Percentiles rank a stretch among this genome's conserved stretches.
These are phyloP conservation scores for Madurella fahalii DNA, from an alignment of 2,329 filamentous ascomycete genomes.

Conservation along the genomic window DNA sequence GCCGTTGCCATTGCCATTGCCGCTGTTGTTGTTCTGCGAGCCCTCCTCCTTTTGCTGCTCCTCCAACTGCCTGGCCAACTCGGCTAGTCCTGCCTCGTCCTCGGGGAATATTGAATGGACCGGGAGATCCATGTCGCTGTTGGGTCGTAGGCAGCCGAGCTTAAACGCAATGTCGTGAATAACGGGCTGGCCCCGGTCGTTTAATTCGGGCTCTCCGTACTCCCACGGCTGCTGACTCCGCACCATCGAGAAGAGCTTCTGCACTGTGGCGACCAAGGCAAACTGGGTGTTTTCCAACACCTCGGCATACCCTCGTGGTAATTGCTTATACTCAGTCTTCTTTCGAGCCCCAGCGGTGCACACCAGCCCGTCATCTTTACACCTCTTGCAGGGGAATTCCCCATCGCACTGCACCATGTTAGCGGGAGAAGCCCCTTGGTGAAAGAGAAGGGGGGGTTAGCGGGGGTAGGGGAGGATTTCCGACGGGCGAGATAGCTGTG, in stretches of 20 bases:
- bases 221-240: constrained; percentile 56
- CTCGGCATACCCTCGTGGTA: constrained; percentile 62
- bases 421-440: not conserved
- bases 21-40: constrained; percentile 19
- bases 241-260: constrained; percentile 63
- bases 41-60: constrained; percentile 42
- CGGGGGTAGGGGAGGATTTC: too few species aligned
- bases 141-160: constrained; percentile 60
- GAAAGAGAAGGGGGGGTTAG: not conserved
- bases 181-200: constrained; percentile 58
- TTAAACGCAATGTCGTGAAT: constrained; percentile 63
- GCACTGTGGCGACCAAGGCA: constrained; percentile 59
- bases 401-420: constrained; percentile 52
- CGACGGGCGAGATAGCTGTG: not conserved
- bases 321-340: constrained; percentile 66
- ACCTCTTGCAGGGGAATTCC: constrained; percentile 63
- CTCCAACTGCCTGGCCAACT: constrained; percentile 53
- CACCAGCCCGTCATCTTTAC: constrained; percentile 61
- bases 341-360: constrained; percentile 61
- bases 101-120: constrained; percentile 58
- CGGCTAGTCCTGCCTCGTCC: constrained; percentile 54
- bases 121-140: constrained; percentile 56
- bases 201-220: constrained; percentile 59
- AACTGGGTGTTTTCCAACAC: constrained; percentile 63
- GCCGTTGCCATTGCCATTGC: constrained; percentile 17